Evolutionary conservation across 1,139 yeast species (phyloP).

Genomic region (Saccharomyces pastorianus): DNA sequence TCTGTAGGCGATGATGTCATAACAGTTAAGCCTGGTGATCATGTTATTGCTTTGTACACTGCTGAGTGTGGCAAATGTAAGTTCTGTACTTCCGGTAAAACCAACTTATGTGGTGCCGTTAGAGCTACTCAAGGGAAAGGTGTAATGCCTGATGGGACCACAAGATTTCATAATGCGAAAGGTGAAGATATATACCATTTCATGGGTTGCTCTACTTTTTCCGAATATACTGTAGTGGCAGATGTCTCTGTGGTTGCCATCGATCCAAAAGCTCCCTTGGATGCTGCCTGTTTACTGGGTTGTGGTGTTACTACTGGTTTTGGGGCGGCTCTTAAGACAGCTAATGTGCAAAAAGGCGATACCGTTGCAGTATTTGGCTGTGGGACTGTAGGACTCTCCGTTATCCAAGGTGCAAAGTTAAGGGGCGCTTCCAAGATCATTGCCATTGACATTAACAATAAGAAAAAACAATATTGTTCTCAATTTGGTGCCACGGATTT

Average conservation of each 20-base stretch:
- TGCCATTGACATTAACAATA: slow-evolving; percentile 78
- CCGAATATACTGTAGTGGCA: slow-evolving; percentile 95
- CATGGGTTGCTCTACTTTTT: slow-evolving; percentile 96
- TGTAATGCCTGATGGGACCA: slow-evolving; percentile 92
- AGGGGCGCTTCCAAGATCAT: slow-evolving; percentile 77
- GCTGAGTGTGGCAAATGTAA: slow-evolving; percentile 95
- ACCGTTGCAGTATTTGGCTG: slow-evolving; percentile 95
- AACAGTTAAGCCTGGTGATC: slow-evolving; percentile 79
- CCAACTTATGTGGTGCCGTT: slow-evolving; percentile 86
- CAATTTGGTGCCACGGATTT: slow-evolving; percentile 95
- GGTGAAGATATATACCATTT: slow-evolving; percentile 82
- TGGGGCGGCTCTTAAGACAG: slow-evolving; percentile 95
- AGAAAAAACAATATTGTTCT: slow-evolving; percentile 75
- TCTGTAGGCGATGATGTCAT: slow-evolving; percentile 89
- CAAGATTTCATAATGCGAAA: slow-evolving; percentile 67
- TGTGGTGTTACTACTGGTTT: slow-evolving; percentile 98
- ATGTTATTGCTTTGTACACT: slow-evolving; percentile 85
- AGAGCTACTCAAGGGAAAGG: slow-evolving; percentile 90
- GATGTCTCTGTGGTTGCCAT: slow-evolving; percentile 96
- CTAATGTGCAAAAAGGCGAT: slow-evolving; percentile 85
- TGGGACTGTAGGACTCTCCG: slow-evolving; percentile 94
- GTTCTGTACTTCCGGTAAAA: slow-evolving; percentile 90
- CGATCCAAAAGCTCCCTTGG: slow-evolving; percentile 72
- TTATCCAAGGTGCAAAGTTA: slow-evolving; percentile 84
- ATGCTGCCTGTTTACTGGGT: slow-evolving; percentile 85